Percentiles rank a stretch among this genome's conserved stretches.
Evolutionary conservation across 2,329 filamentous ascomycete species (phyloP).

Genomic region (Alternaria solani): DNA sequence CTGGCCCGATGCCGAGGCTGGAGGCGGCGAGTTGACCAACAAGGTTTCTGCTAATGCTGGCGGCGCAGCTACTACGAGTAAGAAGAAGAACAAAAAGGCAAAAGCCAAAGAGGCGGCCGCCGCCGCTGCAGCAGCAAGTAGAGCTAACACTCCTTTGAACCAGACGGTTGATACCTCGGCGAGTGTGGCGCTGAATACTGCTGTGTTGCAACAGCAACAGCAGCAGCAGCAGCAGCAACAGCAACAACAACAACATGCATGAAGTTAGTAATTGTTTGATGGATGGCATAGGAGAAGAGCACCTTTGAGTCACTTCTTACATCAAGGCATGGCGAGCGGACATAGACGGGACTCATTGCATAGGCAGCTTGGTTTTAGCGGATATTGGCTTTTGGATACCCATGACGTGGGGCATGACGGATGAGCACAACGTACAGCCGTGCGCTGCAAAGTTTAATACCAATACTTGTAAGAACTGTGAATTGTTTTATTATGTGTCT

Average conservation of each 20-base stretch:
- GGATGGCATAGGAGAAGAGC: neutral
- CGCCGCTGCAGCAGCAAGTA: constrained; percentile 1
- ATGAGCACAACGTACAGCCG: neutral
- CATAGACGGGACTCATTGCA: neutral
- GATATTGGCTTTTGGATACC: neutral
- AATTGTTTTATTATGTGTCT: neutral
- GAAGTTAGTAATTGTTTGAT: neutral
- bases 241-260: neutral
- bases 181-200: constrained; percentile 11
- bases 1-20: constrained; percentile 29
- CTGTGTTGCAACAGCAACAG: neutral
- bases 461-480: neutral
- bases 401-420: neutral
- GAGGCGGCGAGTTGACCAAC: constrained; percentile 21
- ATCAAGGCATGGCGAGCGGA: neutral
- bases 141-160: constrained; percentile 6
- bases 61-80: constrained; percentile 8
- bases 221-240: neutral
- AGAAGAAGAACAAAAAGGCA: constrained; percentile 22
- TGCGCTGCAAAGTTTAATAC: neutral
- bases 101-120: constrained; percentile 4
- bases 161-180: constrained; percentile 12
- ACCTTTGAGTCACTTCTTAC: neutral
- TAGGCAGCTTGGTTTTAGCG: neutral
- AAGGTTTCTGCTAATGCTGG: constrained; percentile 12